These are phyloP conservation scores for Trametes versicolor DNA, from an alignment of 1,284 basidiomycete genomes.

Conservation along the genomic window DNA sequence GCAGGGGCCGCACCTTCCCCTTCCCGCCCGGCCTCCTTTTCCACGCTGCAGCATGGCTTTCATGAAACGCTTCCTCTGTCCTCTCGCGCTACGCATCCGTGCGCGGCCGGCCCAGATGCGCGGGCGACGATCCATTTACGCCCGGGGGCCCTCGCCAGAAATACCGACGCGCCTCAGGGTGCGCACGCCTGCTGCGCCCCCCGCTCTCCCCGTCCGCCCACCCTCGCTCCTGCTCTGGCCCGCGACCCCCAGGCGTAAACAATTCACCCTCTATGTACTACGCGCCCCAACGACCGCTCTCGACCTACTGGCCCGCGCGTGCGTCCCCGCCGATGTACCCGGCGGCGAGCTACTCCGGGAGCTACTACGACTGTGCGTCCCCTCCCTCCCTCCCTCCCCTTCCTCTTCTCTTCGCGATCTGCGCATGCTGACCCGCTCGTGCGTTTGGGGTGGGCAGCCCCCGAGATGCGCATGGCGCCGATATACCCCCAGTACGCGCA, in stretches of 20 bases:
- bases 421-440: not conserved
- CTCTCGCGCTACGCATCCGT: conserved; percentile 21
- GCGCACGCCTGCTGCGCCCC: conserved; percentile 4
- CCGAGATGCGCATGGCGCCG: conserved; percentile 42
- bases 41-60: conserved; percentile 44
- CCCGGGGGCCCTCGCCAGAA: conserved; percentile 17
- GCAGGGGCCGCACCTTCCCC: conserved; percentile 37
- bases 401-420: not conserved
- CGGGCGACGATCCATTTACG: conserved; percentile 26
- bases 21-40: conserved; percentile 22
- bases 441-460: conserved; percentile 26
- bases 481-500: conserved; percentile 37
- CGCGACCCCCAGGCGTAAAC: not conserved
- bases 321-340: conserved; percentile 36
- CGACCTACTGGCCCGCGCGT: conserved; percentile 35
- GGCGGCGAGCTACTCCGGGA: conserved; percentile 32
- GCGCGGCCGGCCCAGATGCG: conserved; percentile 23
- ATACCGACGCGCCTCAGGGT: conserved; percentile 18
- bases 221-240: not conserved
- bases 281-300: conserved; percentile 32
- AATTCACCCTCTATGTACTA: conserved; percentile 25
- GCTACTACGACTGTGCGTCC: conserved; percentile 39
- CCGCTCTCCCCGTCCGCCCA: conserved; percentile 12
- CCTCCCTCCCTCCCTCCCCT: conserved; percentile 3
- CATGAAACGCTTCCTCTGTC: conserved; percentile 34